Percentiles rank a stretch among this genome's conserved stretches.
Evolutionary conservation across 495 filamentous ascomycete genomes (phyloP).

Genomic region (Bacidia gigantensis): DNA sequence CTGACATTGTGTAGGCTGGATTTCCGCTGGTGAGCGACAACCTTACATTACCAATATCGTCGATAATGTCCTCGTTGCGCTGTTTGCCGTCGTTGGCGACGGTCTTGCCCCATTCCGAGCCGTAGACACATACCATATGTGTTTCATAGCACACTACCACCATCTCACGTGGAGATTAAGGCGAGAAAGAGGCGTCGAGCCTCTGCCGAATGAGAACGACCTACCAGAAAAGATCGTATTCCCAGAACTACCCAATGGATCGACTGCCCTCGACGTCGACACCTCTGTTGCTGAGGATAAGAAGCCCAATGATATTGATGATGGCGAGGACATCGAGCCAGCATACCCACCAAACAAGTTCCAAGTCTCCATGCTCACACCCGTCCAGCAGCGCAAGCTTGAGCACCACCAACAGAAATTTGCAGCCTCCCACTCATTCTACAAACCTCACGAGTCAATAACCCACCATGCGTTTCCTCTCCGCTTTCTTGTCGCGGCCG

Average conservation of each 20-base stretch:
- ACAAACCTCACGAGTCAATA: neutral
- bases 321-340: neutral
- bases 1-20: neutral
- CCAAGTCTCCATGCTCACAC: neutral
- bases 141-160: slow-evolving; percentile 1
- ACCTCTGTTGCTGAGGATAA: neutral
- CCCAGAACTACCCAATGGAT: neutral
- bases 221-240: neutral
- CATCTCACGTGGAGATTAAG: neutral
- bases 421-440: neutral
- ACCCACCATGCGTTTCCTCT: neutral
- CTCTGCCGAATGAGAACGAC: neutral
- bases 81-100: neutral
- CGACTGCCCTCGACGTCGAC: no score
- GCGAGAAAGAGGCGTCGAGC: neutral
- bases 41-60: neutral
- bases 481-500: neutral
- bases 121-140: slow-evolving; percentile 1
- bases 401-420: neutral
- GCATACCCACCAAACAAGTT: neutral
- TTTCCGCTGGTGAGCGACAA: neutral
- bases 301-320: neutral
- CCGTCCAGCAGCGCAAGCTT: neutral
- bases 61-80: neutral
- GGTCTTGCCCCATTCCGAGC: neutral